Evolutionary conservation across 495 filamentous ascomycete species (phyloP), one percentile per base, ranked within the genome.

Genomic region (Massariosphaeria phaeospora): DNA sequence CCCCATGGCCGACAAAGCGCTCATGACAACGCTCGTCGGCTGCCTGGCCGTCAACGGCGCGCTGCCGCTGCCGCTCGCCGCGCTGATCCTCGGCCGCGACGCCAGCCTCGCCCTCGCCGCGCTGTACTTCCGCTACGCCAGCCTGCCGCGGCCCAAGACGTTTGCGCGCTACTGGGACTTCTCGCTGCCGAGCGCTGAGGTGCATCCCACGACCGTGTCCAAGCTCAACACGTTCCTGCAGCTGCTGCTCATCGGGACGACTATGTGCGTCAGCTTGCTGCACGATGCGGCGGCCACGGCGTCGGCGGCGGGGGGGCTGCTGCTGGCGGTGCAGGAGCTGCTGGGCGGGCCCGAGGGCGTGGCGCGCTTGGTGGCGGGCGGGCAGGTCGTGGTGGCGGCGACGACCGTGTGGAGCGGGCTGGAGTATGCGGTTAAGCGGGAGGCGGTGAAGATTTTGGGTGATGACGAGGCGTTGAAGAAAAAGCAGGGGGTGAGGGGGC

Each of bases 101-200:
- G 76, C 89, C 26, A 85, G 80, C n/a, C 76, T 98, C 4, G 87
- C 79, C n/a, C 76, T 95, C 2, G 82, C 89, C 8, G 93, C 93
- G 1, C 82, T 98, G 49, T 98, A 96, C 70, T 96, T 89, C 65
- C 83, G 93, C 30, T 98, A 88, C 81, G 93, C 95, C 42, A 91
- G 86, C 2, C 78, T 98, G 18, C 93, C 93, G 1, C 83, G 86
- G 0, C 93, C 93, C 4, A 96, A 96, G 70, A 97, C 93, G 0
- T 85, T 95, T 70, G 70, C 76, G 12, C 75, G 93, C n/a, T 98
- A 96, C 67, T 98, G 94, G 94, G 94, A 98, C 67, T 97, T 97
- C 62, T 87, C 84, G 10, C 79, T 98, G 15, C 93, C 93, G 0
- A 87, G 82, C 39, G 93, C 93, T 0, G 93, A 97, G 69, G 93